Evolutionary conservation across 129 eudicot species (phyloP), one percentile per base, ranked within the genome.

Genomic region (Pittosporum tobira): DNA sequence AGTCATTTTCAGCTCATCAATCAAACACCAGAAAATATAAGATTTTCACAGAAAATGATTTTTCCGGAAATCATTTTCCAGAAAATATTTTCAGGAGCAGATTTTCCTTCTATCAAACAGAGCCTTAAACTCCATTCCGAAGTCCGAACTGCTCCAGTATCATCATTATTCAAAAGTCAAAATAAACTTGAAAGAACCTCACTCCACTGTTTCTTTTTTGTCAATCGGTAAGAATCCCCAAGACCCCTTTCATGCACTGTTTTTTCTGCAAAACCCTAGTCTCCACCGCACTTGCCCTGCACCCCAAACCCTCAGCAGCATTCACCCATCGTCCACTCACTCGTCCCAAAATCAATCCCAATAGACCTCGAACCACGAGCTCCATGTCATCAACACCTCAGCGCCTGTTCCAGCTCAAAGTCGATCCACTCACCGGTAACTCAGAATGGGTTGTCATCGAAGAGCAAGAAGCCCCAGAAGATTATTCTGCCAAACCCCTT

Each of bases 381-480:
- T 59, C 74, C 21, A 69, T 25, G 14, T 68, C 77, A 49, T 62
- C 45, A 56, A 4, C 61, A 0, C 19, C 67, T 20, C 76, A 78
- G 36, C 77, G 83, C 31, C 80, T 84, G 73, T 88, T 88, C 69
- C 97, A 88, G 75, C 88, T 88, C 24, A 77, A 77, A 70, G 59
- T 66, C 67, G 82, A 88, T 59, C 91, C 94, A 8, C 73, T 88
- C 46, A 69, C 95, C 38, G 97, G 97, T n/a, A 77, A 79, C 61
- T 84, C 95, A 3, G 95, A 89, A 63, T 89, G 97, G 97, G 66
- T 89, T 57, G 78, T 89, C 37, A 76, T 89, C 28, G 82, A 85
- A 56, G 95, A 81, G 30, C 68, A 77, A 19, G 81, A 64, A 18
- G 51, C 62, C 21, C 42, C 60, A 8, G 62, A 23, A 42, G 59